Conservation (phyloP, 306 rosid species). For the Dryas alaskensis region DNA sequence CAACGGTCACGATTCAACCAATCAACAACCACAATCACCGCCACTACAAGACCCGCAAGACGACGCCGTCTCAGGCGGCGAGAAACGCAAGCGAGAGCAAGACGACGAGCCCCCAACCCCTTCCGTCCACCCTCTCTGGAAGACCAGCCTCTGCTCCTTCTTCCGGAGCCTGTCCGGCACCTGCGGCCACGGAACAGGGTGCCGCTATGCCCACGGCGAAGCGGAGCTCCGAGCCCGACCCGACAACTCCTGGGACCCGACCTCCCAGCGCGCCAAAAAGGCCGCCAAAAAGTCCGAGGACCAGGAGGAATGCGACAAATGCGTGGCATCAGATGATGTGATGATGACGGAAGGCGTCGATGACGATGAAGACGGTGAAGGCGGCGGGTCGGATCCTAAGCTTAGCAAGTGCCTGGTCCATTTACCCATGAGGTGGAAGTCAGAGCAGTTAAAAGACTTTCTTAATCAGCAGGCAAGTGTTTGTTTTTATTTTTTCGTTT, state of each 20-base stretch:
- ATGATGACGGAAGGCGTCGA: conserved; percentile 75
- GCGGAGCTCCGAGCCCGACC: conserved; percentile 88
- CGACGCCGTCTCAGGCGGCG: conserved; percentile 32
- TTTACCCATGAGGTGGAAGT: conserved; percentile 74
- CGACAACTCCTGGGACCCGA: conserved; percentile 91
- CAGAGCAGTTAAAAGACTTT: conserved; percentile 53
- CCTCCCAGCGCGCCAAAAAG: conserved; percentile 83
- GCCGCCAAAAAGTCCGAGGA: conserved; percentile 34
- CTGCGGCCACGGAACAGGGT: conserved; percentile 69
- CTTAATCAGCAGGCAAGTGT: conserved; percentile 56
- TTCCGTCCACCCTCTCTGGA: conserved; percentile 62
- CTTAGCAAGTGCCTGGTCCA: conserved; percentile 78
- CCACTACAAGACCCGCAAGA: conserved; percentile 17
- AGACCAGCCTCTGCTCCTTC: conserved; percentile 87
- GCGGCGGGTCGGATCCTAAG: conserved; percentile 32
- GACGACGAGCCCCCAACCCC: conserved; percentile 15
- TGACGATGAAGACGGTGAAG: conserved; percentile 36
- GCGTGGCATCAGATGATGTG: conserved; percentile 30
- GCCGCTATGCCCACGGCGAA: conserved; percentile 82
- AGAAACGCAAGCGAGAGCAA: conserved; percentile 74
- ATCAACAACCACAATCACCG: conserved; percentile 4
- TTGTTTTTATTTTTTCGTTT: not conserved
- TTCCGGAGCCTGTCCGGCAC: conserved; percentile 57
- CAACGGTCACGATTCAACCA: conserved; percentile 40
- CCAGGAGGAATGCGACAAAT: conserved; percentile 21